Base-by-base conservation (phyloP, 768 basidiomycete genomes). In the Roridomyces roridus region DNA sequence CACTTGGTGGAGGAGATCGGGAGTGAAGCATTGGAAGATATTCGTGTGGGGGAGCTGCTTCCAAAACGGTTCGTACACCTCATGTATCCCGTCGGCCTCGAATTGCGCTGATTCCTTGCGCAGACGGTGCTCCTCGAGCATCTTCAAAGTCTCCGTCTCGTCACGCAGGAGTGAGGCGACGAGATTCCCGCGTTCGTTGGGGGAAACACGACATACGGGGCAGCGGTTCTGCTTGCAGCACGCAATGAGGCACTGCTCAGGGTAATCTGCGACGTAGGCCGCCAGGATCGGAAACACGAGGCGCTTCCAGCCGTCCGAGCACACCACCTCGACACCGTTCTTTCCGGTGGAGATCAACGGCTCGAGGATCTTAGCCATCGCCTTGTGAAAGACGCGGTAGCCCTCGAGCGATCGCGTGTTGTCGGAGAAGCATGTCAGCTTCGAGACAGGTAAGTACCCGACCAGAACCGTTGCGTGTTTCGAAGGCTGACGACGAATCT, bases 1-100 rank as follows among this genome's bases (percentile, higher is more conserved):
- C 0, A 79, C 55, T 57, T 79, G 75, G 60, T 79, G 77, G 3
- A 79, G 68, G 31, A 77, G 43, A 17, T 49, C 48, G 14, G 48
- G 48, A 5, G 48, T 40, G 48, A 49, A 49, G 25, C 23, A 23
- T 5, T 57, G 3, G 59, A 73, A 75, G 46, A 78, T 78, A 49
- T 77, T 51, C 42, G 56, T 52, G 55, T 70, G 66, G 0, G 74
- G 74, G 9, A 76, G 61, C 21, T 70, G 55, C 2, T 31, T 46
- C 74, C 74, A 75, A 73, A 75, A 4, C 2, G 70, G 75, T 6
- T 11, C 18, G 36, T 39, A 49, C 6, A 49, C 37, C 1, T 35
- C 24, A 2, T 25, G 48, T 0, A 49, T n/a, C 8, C 48, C 48
- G 15, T 40, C 24, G 2, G 6, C 14, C 4, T 49, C 48, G 25